Evolutionary conservation across 257 asterid genomes (phyloP).

Genomic region (Salvia rosmarinus): DNA sequence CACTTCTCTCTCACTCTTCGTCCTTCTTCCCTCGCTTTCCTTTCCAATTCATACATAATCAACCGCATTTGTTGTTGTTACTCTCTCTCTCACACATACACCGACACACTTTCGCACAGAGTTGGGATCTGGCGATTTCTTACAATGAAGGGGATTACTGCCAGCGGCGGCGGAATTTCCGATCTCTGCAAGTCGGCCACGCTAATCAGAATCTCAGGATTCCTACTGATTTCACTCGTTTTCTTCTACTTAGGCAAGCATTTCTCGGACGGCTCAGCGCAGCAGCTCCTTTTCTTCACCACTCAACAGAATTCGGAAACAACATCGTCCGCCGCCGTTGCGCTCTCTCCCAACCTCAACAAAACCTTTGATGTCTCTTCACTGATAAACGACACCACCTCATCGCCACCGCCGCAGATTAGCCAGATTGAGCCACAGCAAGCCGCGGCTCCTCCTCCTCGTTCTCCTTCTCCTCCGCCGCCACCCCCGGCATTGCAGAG

Average conservation of each 20-base stretch:
- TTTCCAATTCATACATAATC: neutral
- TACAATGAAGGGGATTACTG: constrained; percentile 47
- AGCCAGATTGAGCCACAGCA: constrained; percentile 15
- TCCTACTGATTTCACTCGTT: constrained; percentile 53
- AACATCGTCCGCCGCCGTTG: constrained; percentile 38
- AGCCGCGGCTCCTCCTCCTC: constrained; percentile 24
- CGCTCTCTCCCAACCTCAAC: constrained; percentile 64
- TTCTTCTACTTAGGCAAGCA: constrained; percentile 77
- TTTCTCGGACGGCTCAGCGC: constrained; percentile 58
- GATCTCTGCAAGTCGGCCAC: constrained; percentile 58
- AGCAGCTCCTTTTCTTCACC: constrained; percentile 68
- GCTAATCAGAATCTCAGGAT: constrained; percentile 48
- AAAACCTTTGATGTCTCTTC: constrained; percentile 51
- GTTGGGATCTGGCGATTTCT: constrained; percentile 38
- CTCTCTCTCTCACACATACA: neutral
- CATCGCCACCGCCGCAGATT: constrained; percentile 15
- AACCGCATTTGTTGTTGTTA: neutral
- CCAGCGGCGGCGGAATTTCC: constrained; percentile 43
- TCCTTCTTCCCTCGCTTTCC: constrained; percentile 4
- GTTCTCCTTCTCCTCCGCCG: constrained; percentile 30
- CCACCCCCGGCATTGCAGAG: constrained; percentile 67
- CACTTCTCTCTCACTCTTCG: constrained; percentile 35
- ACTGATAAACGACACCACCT: constrained; percentile 43
- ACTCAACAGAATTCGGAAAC: constrained; percentile 41
- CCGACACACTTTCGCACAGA: neutral